Evolutionary conservation across 1,139 yeast genomes (phyloP).

Genomic region (Nakaseomyces glabratus): DNA sequence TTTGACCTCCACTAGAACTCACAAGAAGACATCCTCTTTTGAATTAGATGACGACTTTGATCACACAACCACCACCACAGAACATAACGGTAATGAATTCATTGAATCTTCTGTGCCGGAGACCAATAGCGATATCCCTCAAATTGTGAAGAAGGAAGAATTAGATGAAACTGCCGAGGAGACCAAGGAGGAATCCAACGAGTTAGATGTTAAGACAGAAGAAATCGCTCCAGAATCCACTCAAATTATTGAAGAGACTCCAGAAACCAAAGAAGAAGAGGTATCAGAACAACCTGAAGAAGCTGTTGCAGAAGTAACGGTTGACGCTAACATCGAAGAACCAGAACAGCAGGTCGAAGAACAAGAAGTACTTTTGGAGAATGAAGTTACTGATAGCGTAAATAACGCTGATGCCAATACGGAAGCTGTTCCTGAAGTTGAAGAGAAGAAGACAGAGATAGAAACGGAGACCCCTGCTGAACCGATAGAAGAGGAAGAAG

Average conservation of each 20-base stretch:
- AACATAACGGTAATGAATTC: not conserved
- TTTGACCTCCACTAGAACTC: not conserved
- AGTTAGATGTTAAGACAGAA: not conserved
- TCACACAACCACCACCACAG: not conserved
- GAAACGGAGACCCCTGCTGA: constrained; percentile 7
- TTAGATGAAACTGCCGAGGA: not conserved
- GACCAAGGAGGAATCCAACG: not conserved
- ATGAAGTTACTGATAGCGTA: constrained; percentile 6
- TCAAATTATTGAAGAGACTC: not conserved
- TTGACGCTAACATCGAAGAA: constrained; percentile 1
- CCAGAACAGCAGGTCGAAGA: constrained; percentile 1
- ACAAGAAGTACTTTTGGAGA: constrained; percentile 14
- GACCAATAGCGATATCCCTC: constrained; percentile 5
- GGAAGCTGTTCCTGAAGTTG: constrained; percentile 6
- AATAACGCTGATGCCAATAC: constrained; percentile 7
- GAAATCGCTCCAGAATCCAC: not conserved
- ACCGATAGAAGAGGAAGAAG: constrained; percentile 8
- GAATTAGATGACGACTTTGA: constrained; percentile 6
- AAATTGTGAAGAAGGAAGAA: constrained; percentile 5
- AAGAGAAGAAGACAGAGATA: constrained; percentile 5
- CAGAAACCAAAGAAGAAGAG: constrained; percentile 3
- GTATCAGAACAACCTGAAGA: constrained; percentile 1
- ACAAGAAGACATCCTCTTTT: constrained; percentile 5
- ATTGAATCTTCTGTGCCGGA: not conserved
- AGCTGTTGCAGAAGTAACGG: constrained; percentile 3